These are phyloP conservation scores for Mucor sp. DNA, from an alignment of 371 early-diverging fungal species.

Conservation along the genomic window DNA sequence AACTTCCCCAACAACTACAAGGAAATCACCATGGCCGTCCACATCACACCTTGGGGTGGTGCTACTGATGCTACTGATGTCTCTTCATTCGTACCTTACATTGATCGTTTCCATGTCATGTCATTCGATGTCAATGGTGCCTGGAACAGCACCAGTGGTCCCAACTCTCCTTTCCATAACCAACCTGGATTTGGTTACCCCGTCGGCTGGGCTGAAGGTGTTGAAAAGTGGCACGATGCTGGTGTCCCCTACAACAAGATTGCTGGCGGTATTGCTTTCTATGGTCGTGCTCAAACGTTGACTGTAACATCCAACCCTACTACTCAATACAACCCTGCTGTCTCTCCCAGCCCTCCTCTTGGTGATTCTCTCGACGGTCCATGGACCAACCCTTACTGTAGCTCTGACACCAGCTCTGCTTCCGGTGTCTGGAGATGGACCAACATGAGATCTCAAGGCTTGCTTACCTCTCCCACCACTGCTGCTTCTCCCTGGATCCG, in stretches of 20 bases:
- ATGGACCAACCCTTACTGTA: conserved; percentile 58
- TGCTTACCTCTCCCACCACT: conserved; percentile 52
- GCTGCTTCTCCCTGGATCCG: conserved; percentile 66
- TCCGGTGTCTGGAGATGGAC: conserved; percentile 71
- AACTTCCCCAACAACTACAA: conserved; percentile 50
- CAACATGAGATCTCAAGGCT: conserved; percentile 64
- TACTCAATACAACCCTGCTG: conserved; percentile 42
- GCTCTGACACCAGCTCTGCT: conserved; percentile 30
- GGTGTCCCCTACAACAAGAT: conserved; percentile 64
- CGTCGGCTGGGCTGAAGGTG: conserved; percentile 51
- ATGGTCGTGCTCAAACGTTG: conserved; percentile 53
- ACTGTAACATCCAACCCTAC: conserved; percentile 20
- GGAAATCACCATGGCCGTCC: conserved; percentile 72
- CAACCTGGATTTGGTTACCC: conserved; percentile 47
- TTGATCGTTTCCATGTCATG: conserved; percentile 72
- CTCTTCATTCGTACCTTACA: conserved; percentile 56
- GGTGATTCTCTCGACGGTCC: conserved; percentile 59
- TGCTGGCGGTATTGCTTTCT: conserved; percentile 65
- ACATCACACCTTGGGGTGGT: conserved; percentile 64
- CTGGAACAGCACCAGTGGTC: conserved; percentile 64
- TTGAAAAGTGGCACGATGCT: conserved; percentile 58
- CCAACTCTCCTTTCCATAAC: conserved; percentile 65
- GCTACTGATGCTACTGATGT: conserved; percentile 51
- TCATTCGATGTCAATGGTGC: conserved; percentile 62
- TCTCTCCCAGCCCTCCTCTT: conserved; percentile 30